Conservation (phyloP, 768 basidiomycete genomes). For the Chalciporus piperatus region DNA sequence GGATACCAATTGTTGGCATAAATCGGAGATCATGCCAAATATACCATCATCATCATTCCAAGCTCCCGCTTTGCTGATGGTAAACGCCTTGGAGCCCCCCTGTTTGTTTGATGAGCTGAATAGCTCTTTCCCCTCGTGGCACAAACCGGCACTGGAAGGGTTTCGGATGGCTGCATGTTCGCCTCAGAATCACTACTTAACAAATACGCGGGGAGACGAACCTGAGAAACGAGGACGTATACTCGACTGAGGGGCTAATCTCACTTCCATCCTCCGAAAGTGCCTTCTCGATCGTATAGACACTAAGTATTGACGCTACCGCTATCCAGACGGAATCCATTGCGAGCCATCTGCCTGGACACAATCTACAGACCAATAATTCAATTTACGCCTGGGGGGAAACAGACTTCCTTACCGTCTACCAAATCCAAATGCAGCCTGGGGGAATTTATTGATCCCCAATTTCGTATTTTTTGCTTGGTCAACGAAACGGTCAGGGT, state of each 20-base stretch:
- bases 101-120: constrained; percentile 27
- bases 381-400: background rate
- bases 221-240: constrained; percentile 36
- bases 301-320: constrained; percentile 38
- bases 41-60: background rate
- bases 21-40: background rate
- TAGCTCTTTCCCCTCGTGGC: constrained; percentile 34
- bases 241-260: constrained; percentile 35
- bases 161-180: constrained; percentile 36
- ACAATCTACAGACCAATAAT: constrained; percentile 30
- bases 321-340: constrained; percentile 43
- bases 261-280: constrained; percentile 30
- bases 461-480: constrained; percentile 21
- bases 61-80: background rate
- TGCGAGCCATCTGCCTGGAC: constrained; percentile 45
- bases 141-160: constrained; percentile 39
- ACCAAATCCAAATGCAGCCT: constrained; percentile 41
- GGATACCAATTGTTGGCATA: background rate
- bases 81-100: background rate
- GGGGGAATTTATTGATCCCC: constrained; percentile 36
- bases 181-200: background rate
- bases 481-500: constrained; percentile 36
- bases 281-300: constrained; percentile 40
- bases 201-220: constrained; percentile 11
- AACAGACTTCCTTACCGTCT: constrained; percentile 28